These are phyloP conservation scores for Citrus medica DNA, from an alignment of 345 rosid genomes.

Conservation along the genomic window DNA sequence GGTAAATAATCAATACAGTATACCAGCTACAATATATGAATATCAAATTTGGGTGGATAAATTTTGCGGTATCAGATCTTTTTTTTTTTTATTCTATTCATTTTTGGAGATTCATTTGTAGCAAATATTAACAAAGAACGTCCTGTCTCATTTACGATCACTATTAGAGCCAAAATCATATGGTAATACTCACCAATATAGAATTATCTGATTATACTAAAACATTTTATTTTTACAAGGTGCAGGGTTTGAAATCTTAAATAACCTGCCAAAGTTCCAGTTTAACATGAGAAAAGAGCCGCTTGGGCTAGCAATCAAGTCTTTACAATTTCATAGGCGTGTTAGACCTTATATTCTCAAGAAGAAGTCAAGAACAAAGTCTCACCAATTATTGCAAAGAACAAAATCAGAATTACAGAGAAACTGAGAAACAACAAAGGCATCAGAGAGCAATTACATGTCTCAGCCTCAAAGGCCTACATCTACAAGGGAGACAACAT, in stretches of 20 bases:
- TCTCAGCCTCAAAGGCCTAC: too few relatives aligned
- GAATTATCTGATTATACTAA: not conserved
- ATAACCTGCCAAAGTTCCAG: not conserved
- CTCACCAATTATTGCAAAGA: too few relatives aligned
- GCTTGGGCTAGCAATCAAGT: not conserved
- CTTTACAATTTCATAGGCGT: not conserved
- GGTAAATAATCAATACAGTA: not conserved
- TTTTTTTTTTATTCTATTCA: not conserved
- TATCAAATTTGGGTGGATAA: not conserved
- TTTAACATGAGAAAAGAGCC: not conserved
- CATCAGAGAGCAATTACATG: too few relatives aligned
- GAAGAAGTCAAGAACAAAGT: too few relatives aligned
- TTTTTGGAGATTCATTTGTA: not conserved
- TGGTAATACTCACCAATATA: not conserved
- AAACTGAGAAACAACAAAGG: too few relatives aligned
- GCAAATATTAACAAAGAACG: not conserved
- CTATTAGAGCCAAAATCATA: not conserved
- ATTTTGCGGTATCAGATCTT: not conserved
- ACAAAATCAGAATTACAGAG: too few relatives aligned
- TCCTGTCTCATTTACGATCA: not conserved
- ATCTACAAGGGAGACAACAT: too few relatives aligned
- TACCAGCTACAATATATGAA: not conserved
- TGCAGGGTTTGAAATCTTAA: not conserved
- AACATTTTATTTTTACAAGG: too few relatives aligned
- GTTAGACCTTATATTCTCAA: too few relatives aligned